Percentiles rank a stretch among this genome's conserved stretches.
phyloP scores from a whole-genome alignment of 306 rosid genomes.

The Prunus davidiana region DNA sequence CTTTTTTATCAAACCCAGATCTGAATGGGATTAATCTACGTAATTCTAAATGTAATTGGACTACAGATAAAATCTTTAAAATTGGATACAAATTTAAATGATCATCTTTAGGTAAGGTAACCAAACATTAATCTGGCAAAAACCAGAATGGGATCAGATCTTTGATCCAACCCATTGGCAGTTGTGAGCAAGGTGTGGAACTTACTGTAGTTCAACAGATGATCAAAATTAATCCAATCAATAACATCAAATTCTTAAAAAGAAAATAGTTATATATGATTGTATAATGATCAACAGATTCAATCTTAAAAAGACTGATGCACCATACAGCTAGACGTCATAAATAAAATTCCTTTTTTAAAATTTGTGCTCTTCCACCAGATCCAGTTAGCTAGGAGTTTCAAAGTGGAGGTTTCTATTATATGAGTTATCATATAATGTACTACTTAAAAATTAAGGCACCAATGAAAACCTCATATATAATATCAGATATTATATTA shows the following conservation, averaged over 20 bases:
- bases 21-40: not conserved
- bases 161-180: not conserved
- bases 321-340: not conserved
- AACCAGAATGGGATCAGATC: not conserved
- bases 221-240: not conserved
- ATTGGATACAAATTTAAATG: not conserved
- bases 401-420: too few relatives aligned
- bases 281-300: not conserved
- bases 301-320: not conserved
- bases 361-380: too few relatives aligned
- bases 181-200: not conserved
- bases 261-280: not conserved
- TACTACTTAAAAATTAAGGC: too few relatives aligned
- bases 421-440: too few relatives aligned
- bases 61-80: not conserved
- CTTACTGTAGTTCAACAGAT: not conserved
- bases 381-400: too few relatives aligned
- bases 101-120: not conserved
- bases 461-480: too few relatives aligned
- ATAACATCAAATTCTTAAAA: not conserved
- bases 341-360: too few relatives aligned
- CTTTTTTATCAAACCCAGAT: not conserved
- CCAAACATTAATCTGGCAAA: not conserved
- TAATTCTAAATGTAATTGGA: not conserved
- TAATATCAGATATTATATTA: too few relatives aligned